Evolutionary conservation across 2,329 filamentous ascomycete species (phyloP).

Genomic region (Pseudocercospora fijiensis): DNA sequence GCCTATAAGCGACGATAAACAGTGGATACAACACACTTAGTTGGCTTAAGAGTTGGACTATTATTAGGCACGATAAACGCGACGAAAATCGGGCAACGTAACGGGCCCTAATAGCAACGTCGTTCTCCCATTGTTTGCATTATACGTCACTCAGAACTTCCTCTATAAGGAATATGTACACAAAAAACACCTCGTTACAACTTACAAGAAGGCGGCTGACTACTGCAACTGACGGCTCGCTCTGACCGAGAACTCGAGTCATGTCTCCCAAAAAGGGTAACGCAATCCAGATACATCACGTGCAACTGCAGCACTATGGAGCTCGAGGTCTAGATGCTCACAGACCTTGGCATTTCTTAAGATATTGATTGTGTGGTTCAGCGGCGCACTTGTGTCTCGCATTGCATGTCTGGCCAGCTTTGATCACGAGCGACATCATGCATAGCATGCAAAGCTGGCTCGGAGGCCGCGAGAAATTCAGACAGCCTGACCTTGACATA

Average conservation of each 20-base stretch:
- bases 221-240: background rate
- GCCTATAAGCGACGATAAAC: no score
- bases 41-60: no score
- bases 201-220: no score
- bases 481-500: background rate
- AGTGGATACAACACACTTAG: no score
- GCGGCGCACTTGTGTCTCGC: background rate
- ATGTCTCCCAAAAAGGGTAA: no score
- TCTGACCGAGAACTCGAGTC: background rate
- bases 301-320: background rate
- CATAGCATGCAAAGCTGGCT: constrained; percentile 6
- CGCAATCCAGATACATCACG: background rate
- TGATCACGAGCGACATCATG: background rate
- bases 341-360: constrained; percentile 1
- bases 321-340: background rate
- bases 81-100: no score
- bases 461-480: constrained; percentile 1
- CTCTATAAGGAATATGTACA: background rate
- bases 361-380: background rate
- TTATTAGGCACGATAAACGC: no score
- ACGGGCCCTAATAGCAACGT: background rate
- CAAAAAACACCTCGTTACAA: no score
- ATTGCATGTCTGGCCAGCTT: background rate
- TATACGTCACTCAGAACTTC: background rate
- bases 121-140: background rate